Evolutionary conservation across 129 eudicot species (phyloP), one percentile per base, ranked within the genome.

Genomic region (Flaveria sonorensis): DNA sequence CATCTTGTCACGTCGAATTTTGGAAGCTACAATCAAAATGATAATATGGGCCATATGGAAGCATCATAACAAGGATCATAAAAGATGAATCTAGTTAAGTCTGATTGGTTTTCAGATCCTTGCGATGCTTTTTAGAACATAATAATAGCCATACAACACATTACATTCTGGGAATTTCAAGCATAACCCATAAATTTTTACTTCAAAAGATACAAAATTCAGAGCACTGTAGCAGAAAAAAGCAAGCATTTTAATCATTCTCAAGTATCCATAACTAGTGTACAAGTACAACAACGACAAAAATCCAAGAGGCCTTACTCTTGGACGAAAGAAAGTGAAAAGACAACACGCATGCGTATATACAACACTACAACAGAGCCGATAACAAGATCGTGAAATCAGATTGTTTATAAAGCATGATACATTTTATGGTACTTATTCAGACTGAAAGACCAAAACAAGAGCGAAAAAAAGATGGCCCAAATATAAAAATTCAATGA

Each of bases 291-390:
- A 40, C 73, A 68, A 55, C n/a, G 69, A 45, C 79, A 74, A 74
- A 68, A 48, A 78, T 81, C 71, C 71, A 70, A 55, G 64, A 76
- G 43, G 56, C 74, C 4, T 9, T 30, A 42, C 10, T 63, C 65
- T 57, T 18, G 32, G 45, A 40, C 36, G 26, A 71, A 10, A 15
- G 50, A 24, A 28, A 73, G 71, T 70, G 32, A 30, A 69, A 75
- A 3, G 67, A 82, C 83, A 74, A 42, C 82, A 78, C 72, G 57
- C 76, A 13, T 76, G 73, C 76, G 23, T 76, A 79, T 82, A 21
- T 82, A 86, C 84, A 86, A 76, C 74, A 79, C 80, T 82, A 86
- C 84, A 86, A 76, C 74, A 79, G 83, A 81, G 85, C 80, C 46
- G 59, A 28, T 20, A 81, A 72, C 83, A 82, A 74, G 79, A 81